Conservation (phyloP, 768 basidiomycete species). For the Xerocomellus dryophilus region DNA sequence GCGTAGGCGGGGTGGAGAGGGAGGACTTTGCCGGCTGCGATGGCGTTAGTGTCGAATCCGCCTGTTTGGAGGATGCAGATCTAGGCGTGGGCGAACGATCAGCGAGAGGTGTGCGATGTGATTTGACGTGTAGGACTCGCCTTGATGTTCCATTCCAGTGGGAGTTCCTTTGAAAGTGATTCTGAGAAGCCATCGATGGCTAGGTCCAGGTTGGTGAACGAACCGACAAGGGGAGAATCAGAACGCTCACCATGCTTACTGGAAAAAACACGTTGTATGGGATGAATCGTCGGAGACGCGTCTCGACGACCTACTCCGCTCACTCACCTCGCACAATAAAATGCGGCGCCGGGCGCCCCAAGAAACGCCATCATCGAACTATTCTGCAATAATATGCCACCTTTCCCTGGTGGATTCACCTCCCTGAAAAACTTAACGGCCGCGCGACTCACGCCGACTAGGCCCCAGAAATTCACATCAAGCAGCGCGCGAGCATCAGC, state of each 20-base stretch:
- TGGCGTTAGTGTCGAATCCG: constrained; percentile 15
- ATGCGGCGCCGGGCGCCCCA: constrained; percentile 3
- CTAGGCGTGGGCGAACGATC: background rate
- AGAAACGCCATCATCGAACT: constrained; percentile 7
- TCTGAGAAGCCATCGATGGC: constrained; percentile 12
- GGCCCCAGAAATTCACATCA: constrained; percentile 30
- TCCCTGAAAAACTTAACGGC: constrained; percentile 34
- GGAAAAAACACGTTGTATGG: background rate
- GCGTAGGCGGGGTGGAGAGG: constrained; percentile 9
- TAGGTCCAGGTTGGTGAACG: background rate
- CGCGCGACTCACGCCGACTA: constrained; percentile 18
- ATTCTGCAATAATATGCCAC: constrained; percentile 13
- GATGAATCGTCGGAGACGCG: background rate
- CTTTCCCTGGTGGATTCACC: constrained; percentile 22
- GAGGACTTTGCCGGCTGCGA: background rate
- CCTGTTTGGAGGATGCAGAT: constrained; percentile 19
- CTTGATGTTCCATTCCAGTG: constrained; percentile 18
- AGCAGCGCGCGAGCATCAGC: constrained; percentile 33
- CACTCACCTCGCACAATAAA: constrained; percentile 11
- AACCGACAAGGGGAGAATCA: background rate
- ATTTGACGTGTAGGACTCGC: background rate
- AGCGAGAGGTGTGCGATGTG: too few species aligned
- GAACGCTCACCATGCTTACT: constrained; percentile 14
- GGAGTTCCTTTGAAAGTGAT: constrained; percentile 12
- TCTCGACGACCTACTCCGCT: background rate